Evolutionary conservation across 1,284 basidiomycete species (phyloP).

Genomic region (Prillingera fragicola): DNA sequence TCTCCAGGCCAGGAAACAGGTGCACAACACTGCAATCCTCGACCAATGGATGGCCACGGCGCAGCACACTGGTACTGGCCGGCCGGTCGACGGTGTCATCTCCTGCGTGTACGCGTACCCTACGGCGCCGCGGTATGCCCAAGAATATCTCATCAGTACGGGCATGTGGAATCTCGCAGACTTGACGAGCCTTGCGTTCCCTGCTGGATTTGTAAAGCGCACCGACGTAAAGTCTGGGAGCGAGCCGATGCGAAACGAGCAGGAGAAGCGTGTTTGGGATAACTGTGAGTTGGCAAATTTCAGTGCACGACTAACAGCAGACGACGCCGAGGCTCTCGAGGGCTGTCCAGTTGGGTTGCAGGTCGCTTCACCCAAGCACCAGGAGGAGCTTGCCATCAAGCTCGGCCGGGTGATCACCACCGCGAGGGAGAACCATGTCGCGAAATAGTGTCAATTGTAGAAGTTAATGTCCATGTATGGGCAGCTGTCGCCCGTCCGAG

Average conservation of each 20-base stretch:
- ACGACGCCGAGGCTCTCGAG: too few species aligned
- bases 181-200: constrained; percentile 58
- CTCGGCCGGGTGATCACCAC: too few species aligned
- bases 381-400: constrained; percentile 9
- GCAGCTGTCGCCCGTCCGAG: too few species aligned
- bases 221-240: constrained; percentile 50
- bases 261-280: too few species aligned
- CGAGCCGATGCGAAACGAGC: too few species aligned
- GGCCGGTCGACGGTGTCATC: constrained; percentile 19
- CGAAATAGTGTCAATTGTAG: too few species aligned
- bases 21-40: constrained; percentile 10
- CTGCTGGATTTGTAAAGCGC: constrained; percentile 56
- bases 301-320: too few species aligned
- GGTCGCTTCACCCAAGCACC: too few species aligned
- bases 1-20: constrained; percentile 6
- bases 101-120: constrained; percentile 7
- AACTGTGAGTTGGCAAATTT: too few species aligned
- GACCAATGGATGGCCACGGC: constrained; percentile 5
- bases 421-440: too few species aligned
- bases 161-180: constrained; percentile 48
- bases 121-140: constrained; percentile 4
- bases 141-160: constrained; percentile 35
- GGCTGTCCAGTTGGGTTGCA: too few species aligned
- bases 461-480: too few species aligned
- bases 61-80: constrained; percentile 9